Conservation (phyloP, 2,329 filamentous ascomycete species). For the Nigrograna mackinnonii region DNA sequence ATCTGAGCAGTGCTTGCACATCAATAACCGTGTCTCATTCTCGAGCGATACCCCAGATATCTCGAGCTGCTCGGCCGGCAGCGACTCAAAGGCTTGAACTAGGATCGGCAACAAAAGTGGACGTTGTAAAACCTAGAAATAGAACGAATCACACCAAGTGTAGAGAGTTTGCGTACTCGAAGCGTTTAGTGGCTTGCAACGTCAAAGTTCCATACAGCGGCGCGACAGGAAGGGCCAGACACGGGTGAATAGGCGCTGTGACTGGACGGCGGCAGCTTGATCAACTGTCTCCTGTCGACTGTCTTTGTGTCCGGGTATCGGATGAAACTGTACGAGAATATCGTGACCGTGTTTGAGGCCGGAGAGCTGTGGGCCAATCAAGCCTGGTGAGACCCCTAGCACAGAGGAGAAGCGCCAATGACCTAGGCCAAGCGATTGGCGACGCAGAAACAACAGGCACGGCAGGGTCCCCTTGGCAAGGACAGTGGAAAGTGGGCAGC, state of each 20-base stretch:
- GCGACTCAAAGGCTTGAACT: no score
- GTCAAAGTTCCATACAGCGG: neutral
- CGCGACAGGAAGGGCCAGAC: neutral
- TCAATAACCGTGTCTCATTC: no score
- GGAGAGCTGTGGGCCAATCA: slow-evolving; percentile 26
- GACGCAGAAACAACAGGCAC: no score
- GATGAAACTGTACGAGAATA: slow-evolving; percentile 18
- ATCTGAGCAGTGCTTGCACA: no score
- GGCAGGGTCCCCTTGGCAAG: no score
- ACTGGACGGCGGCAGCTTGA: slow-evolving; percentile 10
- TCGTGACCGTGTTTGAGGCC: slow-evolving; percentile 11
- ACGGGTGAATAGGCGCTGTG: neutral
- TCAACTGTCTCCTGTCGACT: slow-evolving; percentile 11
- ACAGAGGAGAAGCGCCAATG: slow-evolving; percentile 24
- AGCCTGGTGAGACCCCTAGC: slow-evolving; percentile 8
- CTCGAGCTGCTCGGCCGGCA: no score
- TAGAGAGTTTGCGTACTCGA: neutral
- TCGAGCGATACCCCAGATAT: no score
- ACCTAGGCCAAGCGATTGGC: slow-evolving; percentile 30
- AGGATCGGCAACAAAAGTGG: no score
- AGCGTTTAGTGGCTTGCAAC: neutral
- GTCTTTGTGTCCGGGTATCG: slow-evolving; percentile 5
- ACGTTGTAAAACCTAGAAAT: neutral
- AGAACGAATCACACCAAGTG: neutral
- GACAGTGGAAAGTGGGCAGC: neutral